Base-by-base conservation (phyloP, 2,329 filamentous ascomycete species). In the Venturia oleaginea region DNA sequence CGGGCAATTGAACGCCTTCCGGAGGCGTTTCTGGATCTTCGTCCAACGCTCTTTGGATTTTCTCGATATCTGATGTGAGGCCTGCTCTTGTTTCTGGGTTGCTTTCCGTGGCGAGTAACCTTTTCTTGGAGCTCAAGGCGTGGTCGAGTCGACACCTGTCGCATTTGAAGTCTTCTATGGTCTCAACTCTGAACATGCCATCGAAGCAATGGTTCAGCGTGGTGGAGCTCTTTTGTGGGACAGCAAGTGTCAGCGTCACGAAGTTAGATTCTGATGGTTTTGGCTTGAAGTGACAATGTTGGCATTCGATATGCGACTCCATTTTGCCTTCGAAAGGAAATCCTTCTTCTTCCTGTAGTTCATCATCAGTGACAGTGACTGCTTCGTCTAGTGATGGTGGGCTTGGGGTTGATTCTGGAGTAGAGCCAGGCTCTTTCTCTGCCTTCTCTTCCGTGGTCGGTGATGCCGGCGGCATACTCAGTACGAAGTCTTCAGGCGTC, bases 161-260 rank as follows among this genome's bases (percentile, higher is more conserved):
- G 77, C 94, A 99, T 69, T 90, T 92, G 80, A 95, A 99, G 73
- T 96, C 94, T 67, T 97, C 93, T 68, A 99, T 97, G 73, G 92
- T 89, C 75, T 99, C 94, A 0, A 91, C 91, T 76, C 96, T 96
- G 69, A 99, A 87, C 76, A 97, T 88, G 48, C 90, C 90, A 71
- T 99, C 94, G 70, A 99, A 94, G 75, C 94, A 99, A 10, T 86
- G 82, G 72, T 89, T 92, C 19, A 99, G 81, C 0, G 91, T 88
- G 0, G 92, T 92, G 2, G 90, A 89, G 61, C 75, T 75, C 59
- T 87, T 84, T 73, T 94, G 90, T 0, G 94, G 94, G 3, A 99
- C 94, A 70, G 92, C 91, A 63, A 99, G 79, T 1, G 93, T 97
- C 68, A 99, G 78, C 24, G 92, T 95, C 74, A 95, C 93, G 72